These are phyloP conservation scores for Polyplosphaeria fusca DNA, from an alignment of 495 filamentous ascomycete species.

Conservation along the genomic window DNA sequence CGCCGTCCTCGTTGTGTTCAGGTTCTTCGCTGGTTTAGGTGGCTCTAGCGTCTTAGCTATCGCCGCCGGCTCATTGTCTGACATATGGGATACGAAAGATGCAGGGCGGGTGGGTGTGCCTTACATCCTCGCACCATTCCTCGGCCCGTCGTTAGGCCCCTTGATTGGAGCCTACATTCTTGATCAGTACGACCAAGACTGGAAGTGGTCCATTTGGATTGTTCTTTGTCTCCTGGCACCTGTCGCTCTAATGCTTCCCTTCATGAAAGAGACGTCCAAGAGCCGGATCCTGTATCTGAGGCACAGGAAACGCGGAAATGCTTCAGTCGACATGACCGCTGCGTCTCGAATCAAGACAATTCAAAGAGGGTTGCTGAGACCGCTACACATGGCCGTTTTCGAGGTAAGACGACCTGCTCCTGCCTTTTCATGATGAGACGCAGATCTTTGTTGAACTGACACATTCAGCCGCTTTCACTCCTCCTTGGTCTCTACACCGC, in stretches of 20 bases:
- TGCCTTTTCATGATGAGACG: neutral
- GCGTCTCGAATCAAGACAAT: neutral
- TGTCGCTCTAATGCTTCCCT: neutral
- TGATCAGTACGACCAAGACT: neutral
- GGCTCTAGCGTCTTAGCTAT: neutral
- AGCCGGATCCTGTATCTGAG: neutral
- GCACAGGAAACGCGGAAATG: neutral
- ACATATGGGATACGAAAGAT: neutral
- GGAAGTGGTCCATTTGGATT: neutral
- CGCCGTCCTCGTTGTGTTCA: neutral
- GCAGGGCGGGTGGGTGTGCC: neutral
- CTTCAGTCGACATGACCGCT: neutral
- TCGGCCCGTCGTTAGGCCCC: neutral
- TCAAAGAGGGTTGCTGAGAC: neutral
- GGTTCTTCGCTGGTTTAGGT: neutral
- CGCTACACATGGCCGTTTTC: conserved; percentile 1
- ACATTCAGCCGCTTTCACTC: neutral
- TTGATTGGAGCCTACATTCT: neutral
- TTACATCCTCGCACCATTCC: conserved; percentile 1
- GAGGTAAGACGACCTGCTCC: conserved; percentile 3
- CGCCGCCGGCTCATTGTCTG: neutral
- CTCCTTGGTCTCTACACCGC: conserved; percentile 5
- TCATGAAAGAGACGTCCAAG: conserved; percentile 8
- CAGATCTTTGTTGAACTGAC: neutral
- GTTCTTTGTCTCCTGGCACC: neutral